A percentile compares a stretch with the other conserved stretches of the same genome.
Evolutionary conservation across 805 yeast species (phyloP).

Genomic region (Kodamaea hsintzibuensis): DNA sequence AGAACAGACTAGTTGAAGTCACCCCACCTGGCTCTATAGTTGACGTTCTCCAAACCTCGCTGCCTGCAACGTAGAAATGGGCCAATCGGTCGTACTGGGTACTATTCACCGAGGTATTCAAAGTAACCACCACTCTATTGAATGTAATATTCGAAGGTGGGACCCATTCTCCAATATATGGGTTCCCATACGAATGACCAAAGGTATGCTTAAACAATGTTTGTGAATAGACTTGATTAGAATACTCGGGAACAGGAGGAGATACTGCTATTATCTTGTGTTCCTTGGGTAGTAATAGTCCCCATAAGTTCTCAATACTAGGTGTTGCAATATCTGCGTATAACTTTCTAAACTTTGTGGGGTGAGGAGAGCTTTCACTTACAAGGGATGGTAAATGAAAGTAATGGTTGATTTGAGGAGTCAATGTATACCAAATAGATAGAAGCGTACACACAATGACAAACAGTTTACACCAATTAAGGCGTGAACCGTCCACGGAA

Average conservation of each 20-base stretch:
- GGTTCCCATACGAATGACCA: slow-evolving; percentile 62
- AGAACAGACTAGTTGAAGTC: slow-evolving; percentile 42
- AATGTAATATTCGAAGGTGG: slow-evolving; percentile 45
- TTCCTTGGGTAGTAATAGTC: neutral
- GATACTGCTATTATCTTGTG: slow-evolving; percentile 20
- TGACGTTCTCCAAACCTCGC: slow-evolving; percentile 82
- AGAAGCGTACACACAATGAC: neutral
- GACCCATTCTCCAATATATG: slow-evolving; percentile 41
- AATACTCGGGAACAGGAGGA: slow-evolving; percentile 17
- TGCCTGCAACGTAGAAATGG: slow-evolving; percentile 60
- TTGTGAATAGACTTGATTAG: slow-evolving; percentile 41
- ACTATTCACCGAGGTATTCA: slow-evolving; percentile 55
- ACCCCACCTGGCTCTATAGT: slow-evolving; percentile 64
- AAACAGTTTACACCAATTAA: neutral
- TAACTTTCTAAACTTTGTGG: neutral
- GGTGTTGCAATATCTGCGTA: neutral
- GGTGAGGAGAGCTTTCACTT: neutral
- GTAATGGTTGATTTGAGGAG: neutral
- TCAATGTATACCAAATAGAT: neutral
- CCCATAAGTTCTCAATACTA: neutral
- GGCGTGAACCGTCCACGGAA: neutral
- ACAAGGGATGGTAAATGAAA: neutral
- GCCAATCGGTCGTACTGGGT: slow-evolving; percentile 67
- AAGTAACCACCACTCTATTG: slow-evolving; percentile 53
- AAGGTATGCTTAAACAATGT: slow-evolving; percentile 48